Evolutionary conservation across 805 yeast genomes (phyloP).

Genomic region (Yueomyces sp.): DNA sequence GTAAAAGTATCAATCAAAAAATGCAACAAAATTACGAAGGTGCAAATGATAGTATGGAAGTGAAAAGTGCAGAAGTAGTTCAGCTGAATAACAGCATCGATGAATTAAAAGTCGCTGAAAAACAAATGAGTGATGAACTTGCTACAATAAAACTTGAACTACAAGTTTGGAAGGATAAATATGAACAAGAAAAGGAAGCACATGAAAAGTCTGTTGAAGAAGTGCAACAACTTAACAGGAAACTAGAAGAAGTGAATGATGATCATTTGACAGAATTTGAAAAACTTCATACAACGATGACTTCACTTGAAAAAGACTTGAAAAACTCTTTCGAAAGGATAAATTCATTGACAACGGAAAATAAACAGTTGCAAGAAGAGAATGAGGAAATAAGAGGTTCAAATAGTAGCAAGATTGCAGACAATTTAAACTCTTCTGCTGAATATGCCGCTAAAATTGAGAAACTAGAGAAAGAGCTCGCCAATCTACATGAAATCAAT

Average conservation of each 20-base stretch:
- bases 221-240: constrained; percentile 18
- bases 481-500: constrained; percentile 5
- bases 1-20: no score
- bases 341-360: constrained; percentile 15
- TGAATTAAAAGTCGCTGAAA: constrained; percentile 20
- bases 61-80: constrained; percentile 25
- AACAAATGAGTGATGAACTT: constrained; percentile 19
- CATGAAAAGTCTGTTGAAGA: constrained; percentile 11
- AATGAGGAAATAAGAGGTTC: background rate
- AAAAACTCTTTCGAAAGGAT: constrained; percentile 19
- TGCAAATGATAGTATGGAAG: constrained; percentile 23
- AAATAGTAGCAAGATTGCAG: no score
- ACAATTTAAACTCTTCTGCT: no score
- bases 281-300: constrained; percentile 24
- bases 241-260: constrained; percentile 17
- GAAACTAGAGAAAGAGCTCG: background rate
- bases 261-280: constrained; percentile 28
- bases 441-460: background rate
- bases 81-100: constrained; percentile 23
- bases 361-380: constrained; percentile 15
- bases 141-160: constrained; percentile 21
- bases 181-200: constrained; percentile 7
- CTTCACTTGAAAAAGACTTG: constrained; percentile 21
- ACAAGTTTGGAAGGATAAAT: constrained; percentile 13
- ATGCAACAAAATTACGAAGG: constrained; percentile 8